Conservation (phyloP, 169 alveolate species). For the Perkinsus marinus region DNA sequence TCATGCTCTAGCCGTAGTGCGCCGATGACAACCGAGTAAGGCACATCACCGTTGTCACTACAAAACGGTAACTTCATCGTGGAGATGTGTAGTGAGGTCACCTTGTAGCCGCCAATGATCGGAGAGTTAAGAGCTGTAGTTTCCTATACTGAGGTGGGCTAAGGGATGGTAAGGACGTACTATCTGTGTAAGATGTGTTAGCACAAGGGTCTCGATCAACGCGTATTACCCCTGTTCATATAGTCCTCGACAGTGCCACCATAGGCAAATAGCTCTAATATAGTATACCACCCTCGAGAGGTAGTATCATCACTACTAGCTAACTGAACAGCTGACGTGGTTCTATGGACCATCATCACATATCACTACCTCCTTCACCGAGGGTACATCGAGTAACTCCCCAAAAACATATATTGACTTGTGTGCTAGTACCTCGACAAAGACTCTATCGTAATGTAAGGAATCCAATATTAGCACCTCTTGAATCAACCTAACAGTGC, state of each 20-base stretch:
- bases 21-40: background rate
- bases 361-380: background rate
- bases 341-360: background rate
- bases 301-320: background rate
- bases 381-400: background rate
- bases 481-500: background rate
- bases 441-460: background rate
- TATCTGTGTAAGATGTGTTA: background rate
- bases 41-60: background rate
- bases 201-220: background rate
- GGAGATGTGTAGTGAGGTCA: background rate
- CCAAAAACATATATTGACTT: background rate
- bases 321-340: background rate
- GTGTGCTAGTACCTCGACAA: background rate
- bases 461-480: background rate
- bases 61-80: background rate
- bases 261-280: background rate
- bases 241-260: background rate
- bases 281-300: background rate
- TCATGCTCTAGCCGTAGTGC: background rate
- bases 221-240: background rate
- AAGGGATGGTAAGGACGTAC: background rate
- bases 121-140: background rate
- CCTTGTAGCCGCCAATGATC: background rate
- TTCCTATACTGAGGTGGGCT: background rate